Evolutionary conservation across 345 rosid genomes (phyloP), one percentile per base, ranked within the genome.

Genomic region (Gossypium ekmanianum): DNA sequence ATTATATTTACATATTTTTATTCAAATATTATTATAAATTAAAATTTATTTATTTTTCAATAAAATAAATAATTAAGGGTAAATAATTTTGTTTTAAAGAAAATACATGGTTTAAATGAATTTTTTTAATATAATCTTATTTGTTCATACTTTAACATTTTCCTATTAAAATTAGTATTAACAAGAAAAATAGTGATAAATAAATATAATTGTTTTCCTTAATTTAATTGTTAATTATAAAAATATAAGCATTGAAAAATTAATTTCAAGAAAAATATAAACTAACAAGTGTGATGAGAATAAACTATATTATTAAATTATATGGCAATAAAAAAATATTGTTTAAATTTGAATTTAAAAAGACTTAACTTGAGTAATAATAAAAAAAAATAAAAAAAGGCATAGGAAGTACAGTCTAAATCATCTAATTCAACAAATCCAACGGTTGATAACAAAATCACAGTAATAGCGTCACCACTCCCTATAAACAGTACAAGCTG

Each of bases 361-460:
- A 2, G 26, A 56, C 24, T 56, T 56, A 20, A 20, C 13, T 56
- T 18, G 61, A 56, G 20, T n/a, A 13, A 56, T 17, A 17, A 54
- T 6, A 55, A 20, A 4, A 56, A 20, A 5, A 56, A 29, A 29
- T 29, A 29, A 29, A 29, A 56, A 56, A 56, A 56, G 52, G 26
- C 61, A 18, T n/a, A 56, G 24, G 13, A 56, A 18, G 61, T 56
- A 56, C 61, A 56, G 12, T 58, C 29, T 6, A 20, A 7, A 45
- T 47, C 55, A 45, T 11, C 50, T 3, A 11, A 29, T 22, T 18
- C 66, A 6, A 16, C 13, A 43, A n/a, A 82, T 84, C 87, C 65
- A 18, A 84, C 87, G 82, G 84, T 67, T 65, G 76, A 41, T n/a
- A 74, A 27, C 75, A 43, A 55, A 72, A 72, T 55, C 78, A 29